Evolutionary conservation across 2,329 filamentous ascomycete genomes (phyloP), one percentile per base, ranked within the genome.

Genomic region (Periconia sp.): DNA sequence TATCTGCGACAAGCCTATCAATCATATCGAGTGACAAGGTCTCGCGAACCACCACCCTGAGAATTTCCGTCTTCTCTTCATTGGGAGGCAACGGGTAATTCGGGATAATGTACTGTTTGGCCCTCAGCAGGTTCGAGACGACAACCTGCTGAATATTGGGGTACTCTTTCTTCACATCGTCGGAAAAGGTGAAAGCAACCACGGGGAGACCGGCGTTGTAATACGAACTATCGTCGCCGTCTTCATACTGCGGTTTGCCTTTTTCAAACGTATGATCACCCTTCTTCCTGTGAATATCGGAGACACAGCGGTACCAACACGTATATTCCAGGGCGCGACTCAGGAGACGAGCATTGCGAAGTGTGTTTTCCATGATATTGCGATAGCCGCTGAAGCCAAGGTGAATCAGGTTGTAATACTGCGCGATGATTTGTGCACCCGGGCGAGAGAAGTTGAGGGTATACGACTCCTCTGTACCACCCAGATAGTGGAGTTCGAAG

Each of bases 321-420:
- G 85, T 88, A 1, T 81, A 79, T 65, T 89, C 87, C 10, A 89
- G 76, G 9, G 80, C 80, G 56, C 86, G 83, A 45, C 83, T 85
- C 14, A 89, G 74, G 1, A 89, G 30, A 17, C 46, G 46, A 1
- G 87, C 86, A 62, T 89, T 89, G 30, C 80, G 70, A 37, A 90
- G 74, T 46, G 83, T 84, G 64, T 87, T 88, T 65, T 88, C 85
- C 82, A 86, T 88, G 30, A 72, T 69, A 23, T 76, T 74, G 11
- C 79, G 80, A 71, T 87, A 91, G 10, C 87, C 88, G 2, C 77
- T 75, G 69, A 85, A 86, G 2, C 88, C 88, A 0, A 90, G 80
- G 58, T 89, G 86, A 55, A 90, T 85, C 13, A 90, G 76, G 61
- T 90, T 89, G 65, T 90, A 90, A 71, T 90, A 90, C 65, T 90